phyloP scores from a whole-genome alignment of 495 filamentous ascomycete species.

The Aspergillus ostianus region DNA sequence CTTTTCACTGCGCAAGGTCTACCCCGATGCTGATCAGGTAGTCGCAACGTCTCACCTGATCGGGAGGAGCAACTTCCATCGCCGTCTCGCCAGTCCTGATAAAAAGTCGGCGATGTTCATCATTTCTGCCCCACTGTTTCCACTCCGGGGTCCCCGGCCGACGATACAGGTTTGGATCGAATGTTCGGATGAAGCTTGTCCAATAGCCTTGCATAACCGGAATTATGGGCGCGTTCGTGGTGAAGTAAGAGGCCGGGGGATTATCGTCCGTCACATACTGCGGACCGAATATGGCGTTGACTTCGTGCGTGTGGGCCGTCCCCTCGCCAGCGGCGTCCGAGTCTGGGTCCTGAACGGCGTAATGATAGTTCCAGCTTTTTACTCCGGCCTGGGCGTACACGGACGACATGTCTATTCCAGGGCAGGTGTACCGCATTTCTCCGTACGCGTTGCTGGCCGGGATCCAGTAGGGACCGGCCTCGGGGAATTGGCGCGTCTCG shows the following conservation, averaged over 20 bases:
- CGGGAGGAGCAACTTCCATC: constrained; percentile 55
- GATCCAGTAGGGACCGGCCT: constrained; percentile 53
- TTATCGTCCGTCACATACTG: constrained; percentile 32
- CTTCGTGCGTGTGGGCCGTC: constrained; percentile 60
- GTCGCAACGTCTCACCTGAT: constrained; percentile 48
- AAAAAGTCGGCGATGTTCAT: constrained; percentile 44
- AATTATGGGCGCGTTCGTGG: constrained; percentile 49
- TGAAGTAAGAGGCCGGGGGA: constrained; percentile 54
- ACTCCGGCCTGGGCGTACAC: constrained; percentile 37
- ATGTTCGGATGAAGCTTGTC: constrained; percentile 63
- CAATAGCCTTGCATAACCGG: constrained; percentile 65
- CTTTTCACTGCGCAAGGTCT: constrained; percentile 46
- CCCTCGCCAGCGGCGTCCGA: constrained; percentile 53
- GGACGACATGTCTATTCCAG: constrained; percentile 55
- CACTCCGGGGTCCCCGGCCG: constrained; percentile 45
- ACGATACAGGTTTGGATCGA: constrained; percentile 60
- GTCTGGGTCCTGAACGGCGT: constrained; percentile 56
- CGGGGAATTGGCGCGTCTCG: constrained; percentile 40
- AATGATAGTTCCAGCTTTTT: constrained; percentile 62
- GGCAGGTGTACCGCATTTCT: constrained; percentile 74
- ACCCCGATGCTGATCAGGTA: constrained; percentile 54
- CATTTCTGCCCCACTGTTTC: constrained; percentile 39
- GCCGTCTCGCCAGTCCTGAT: constrained; percentile 54
- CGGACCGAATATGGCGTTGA: constrained; percentile 60
- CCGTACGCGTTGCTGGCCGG: constrained; percentile 64